A percentile compares a stretch with the other conserved stretches of the same genome.
Conservation (phyloP, 2,329 filamentous ascomycete species). For the Talaromyces pinophilus region DNA sequence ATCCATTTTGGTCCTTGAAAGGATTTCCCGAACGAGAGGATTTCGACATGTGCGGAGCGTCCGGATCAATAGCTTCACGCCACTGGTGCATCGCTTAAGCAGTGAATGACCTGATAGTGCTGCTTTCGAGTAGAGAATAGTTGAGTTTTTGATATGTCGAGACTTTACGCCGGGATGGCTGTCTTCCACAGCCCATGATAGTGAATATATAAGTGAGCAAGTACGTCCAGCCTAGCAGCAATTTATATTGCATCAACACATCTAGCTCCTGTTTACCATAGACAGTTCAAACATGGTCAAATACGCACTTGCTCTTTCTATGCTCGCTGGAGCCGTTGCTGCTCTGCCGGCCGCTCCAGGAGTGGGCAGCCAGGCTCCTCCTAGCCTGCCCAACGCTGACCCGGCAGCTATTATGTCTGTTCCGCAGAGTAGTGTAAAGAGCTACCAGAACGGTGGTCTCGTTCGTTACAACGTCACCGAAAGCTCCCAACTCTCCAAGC, state of each 20-base stretch:
- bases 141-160: background rate
- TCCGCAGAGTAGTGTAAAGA: constrained; percentile 12
- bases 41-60: background rate
- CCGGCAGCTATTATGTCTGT: constrained; percentile 7
- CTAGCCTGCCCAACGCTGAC: constrained; percentile 12
- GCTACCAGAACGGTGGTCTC: constrained; percentile 16
- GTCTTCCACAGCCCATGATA: background rate
- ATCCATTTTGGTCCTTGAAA: background rate
- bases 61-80: background rate
- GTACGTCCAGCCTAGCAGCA: background rate
- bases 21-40: background rate
- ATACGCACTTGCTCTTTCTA: background rate
- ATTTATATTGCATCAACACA: background rate
- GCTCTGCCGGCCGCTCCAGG: constrained; percentile 6
- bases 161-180: background rate
- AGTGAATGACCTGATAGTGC: background rate
- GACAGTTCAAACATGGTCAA: background rate
- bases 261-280: background rate
- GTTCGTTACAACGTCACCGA: constrained; percentile 9
- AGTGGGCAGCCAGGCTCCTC: constrained; percentile 10
- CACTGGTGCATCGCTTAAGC: background rate
- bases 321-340: constrained; percentile 2
- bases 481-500: constrained; percentile 6
- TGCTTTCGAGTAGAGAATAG: background rate
- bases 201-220: background rate